phyloP scores from a whole-genome alignment of 495 filamentous ascomycete species.

The Tuber magnatum region DNA sequence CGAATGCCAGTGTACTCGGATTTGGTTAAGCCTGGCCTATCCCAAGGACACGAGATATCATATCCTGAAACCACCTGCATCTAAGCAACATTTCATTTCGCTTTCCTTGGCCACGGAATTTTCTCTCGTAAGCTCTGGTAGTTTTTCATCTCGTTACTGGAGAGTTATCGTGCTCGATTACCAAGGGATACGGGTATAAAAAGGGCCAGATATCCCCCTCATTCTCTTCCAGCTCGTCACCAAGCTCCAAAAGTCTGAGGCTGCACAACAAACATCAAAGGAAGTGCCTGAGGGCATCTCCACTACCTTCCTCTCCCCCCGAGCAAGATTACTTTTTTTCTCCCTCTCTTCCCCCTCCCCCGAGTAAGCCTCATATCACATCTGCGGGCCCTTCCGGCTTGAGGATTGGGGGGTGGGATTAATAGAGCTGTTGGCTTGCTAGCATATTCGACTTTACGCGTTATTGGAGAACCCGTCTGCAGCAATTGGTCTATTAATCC shows the following conservation, averaged over 20 bases:
- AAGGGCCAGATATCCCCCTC: background rate
- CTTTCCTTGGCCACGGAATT: background rate
- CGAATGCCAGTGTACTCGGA: background rate
- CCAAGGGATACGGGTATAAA: background rate
- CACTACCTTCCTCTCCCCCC: background rate
- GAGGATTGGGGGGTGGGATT: constrained; percentile 4
- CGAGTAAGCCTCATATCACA: background rate
- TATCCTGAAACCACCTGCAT: background rate
- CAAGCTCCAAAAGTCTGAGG: background rate
- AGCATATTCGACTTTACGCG: background rate
- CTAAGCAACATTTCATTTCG: background rate
- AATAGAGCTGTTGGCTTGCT: background rate
- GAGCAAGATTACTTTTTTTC: background rate
- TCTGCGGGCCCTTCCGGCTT: background rate
- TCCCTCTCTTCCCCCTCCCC: background rate
- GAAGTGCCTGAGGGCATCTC: background rate
- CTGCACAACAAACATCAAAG: background rate
- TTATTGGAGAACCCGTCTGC: background rate
- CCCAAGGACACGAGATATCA: background rate
- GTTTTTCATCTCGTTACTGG: background rate
- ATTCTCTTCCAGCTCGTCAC: background rate
- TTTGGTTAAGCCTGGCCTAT: background rate
- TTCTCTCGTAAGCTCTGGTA: background rate
- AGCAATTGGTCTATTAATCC: background rate
- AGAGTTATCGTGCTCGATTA: background rate